phyloP scores from a whole-genome alignment of 2,329 filamentous ascomycete genomes.

The Penicillium sumatraense region DNA sequence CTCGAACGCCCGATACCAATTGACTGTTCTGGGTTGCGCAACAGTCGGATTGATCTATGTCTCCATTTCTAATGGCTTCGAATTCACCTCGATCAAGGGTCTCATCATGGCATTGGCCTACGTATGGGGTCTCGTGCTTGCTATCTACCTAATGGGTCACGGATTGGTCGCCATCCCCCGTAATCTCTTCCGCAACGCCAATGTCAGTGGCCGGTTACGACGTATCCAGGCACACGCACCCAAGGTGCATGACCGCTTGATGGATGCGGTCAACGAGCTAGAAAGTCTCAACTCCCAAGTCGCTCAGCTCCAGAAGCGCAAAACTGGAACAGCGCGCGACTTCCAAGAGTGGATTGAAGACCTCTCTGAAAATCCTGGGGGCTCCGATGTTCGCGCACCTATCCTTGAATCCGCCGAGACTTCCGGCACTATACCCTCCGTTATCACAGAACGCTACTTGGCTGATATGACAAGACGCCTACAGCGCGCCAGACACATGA shows the following conservation, averaged over 20 bases:
- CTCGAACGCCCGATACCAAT: slow-evolving; percentile 86
- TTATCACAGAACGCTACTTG: slow-evolving; percentile 91
- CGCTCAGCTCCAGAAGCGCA: slow-evolving; percentile 75
- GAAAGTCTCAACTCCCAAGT: slow-evolving; percentile 84
- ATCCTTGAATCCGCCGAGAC: slow-evolving; percentile 39
- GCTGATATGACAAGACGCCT: slow-evolving; percentile 86
- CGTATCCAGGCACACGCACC: slow-evolving; percentile 80
- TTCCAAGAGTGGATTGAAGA: slow-evolving; percentile 97
- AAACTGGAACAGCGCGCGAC: slow-evolving; percentile 73
- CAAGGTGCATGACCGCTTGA: slow-evolving; percentile 81
- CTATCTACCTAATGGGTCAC: slow-evolving; percentile 97
- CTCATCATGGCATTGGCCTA: slow-evolving; percentile 93
- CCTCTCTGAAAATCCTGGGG: slow-evolving; percentile 74
- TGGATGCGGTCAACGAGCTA: slow-evolving; percentile 78
- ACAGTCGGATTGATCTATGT: slow-evolving; percentile 80
- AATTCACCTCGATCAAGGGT: slow-evolving; percentile 74
- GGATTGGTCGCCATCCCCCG: slow-evolving; percentile 90
- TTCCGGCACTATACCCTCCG: slow-evolving; percentile 65
- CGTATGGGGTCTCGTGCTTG: slow-evolving; percentile 86
- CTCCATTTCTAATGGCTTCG: slow-evolving; percentile 75
- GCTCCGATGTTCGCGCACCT: slow-evolving; percentile 63
- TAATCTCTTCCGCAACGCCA: slow-evolving; percentile 77
- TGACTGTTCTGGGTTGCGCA: slow-evolving; percentile 73
- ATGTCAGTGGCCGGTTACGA: slow-evolving; percentile 73
- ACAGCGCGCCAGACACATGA: slow-evolving; percentile 79